Base-by-base conservation (phyloP, 495 filamentous ascomycete species). In the Paragyromitra xinjiangensis region DNA sequence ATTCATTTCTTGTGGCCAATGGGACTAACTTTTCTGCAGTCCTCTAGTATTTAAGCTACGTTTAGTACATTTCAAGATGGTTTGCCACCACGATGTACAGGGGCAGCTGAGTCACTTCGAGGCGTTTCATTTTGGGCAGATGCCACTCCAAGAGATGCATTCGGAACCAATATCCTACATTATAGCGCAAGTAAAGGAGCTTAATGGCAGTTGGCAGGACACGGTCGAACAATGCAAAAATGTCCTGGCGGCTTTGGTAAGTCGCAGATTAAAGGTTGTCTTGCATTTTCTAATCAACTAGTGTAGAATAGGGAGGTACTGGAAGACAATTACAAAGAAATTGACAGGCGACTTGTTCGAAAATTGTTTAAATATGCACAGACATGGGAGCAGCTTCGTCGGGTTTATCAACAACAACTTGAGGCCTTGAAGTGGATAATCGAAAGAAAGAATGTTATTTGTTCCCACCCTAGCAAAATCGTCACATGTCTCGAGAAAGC, bases 331-430 rank as follows among this genome's bases (percentile, higher is more conserved):
- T 22, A 48, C 3, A 26, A 29, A 0, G 71, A 61, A 14, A 62
- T 71, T 11, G 68, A 63, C 0, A 51, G 64, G 7, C 67, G 50
- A n/a, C 53, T 68, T 1, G 63, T 69, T 75, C 72, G 64, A 3
- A 61, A 45, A 11, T 16, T 75, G 19, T 68, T 69, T 3, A 69
- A 69, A 63, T 75, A 69, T 4, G 64, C 72, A 26, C 42, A 75
- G 42, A 75, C 55, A 12, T 75, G 65, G 55, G 72, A 69, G 26
- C 44, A 75, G 6, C 55, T 75, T 22, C 64, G 55, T 9, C 42
- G 55, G 6, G 29, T 75, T 3, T 45, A 75, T 5, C 44, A 50
- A 3, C 64, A 69, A 12, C 72, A 75, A 44, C 2, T 53, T 7
- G 44, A 69, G 16, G 72, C 53, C 3, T 50, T 68, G n/a, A 42